Conservation (phyloP, 148 eudicot species). For the Silene conica region DNA sequence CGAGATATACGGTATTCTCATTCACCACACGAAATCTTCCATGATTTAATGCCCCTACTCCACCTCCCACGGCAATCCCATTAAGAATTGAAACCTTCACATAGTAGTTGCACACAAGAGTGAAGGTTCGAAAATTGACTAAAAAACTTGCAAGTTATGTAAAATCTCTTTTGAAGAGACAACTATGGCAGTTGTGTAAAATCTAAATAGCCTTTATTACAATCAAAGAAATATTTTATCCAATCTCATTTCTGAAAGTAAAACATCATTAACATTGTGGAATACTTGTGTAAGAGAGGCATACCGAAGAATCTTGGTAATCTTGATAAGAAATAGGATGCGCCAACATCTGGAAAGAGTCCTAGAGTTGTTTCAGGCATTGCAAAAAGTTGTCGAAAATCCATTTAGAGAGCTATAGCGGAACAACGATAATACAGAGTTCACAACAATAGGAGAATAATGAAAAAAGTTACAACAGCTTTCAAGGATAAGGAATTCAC, state of each 20-base stretch:
- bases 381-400: conserved; percentile 65
- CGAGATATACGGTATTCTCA: conserved; percentile 68
- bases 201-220: conserved; percentile 1
- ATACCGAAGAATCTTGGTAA: conserved; percentile 95
- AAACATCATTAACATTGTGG: conserved; percentile 1
- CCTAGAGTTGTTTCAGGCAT: conserved; percentile 99
- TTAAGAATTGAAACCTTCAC: conserved; percentile 83
- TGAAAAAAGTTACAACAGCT: neutral
- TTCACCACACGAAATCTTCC: conserved; percentile 94
- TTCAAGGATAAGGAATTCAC: neutral
- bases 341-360: conserved; percentile 94
- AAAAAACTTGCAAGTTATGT: neutral
- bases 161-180: neutral
- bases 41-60: conserved; percentile 82
- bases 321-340: conserved; percentile 81
- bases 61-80: conserved; percentile 98
- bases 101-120: conserved; percentile 3
- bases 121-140: neutral
- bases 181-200: neutral
- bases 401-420: conserved; percentile 13
- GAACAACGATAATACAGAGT: neutral
- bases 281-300: conserved; percentile 10
- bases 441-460: neutral
- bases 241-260: neutral
- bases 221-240: neutral